Evolutionary conservation across 768 basidiomycete species (phyloP).

Genomic region (Wakefieldia striispora): DNA sequence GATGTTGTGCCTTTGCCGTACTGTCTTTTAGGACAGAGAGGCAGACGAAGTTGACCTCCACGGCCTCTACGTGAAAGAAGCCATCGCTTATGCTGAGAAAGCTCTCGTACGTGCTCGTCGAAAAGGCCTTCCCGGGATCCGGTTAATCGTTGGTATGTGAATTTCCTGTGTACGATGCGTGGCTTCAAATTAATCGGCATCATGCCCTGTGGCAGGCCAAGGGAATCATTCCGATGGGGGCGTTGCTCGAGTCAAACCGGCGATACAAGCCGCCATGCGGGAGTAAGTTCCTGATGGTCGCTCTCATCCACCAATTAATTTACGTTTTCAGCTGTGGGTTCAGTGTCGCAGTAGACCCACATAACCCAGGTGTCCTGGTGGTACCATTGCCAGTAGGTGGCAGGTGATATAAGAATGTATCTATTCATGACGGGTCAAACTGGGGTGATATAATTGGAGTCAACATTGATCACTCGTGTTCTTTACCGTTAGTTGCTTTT

Average conservation of each 20-base stretch:
- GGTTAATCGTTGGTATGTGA: slow-evolving; percentile 79
- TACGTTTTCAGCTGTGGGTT: slow-evolving; percentile 57
- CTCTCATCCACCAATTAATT: not conserved
- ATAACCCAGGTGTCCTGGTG: slow-evolving; percentile 81
- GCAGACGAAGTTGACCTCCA: slow-evolving; percentile 84
- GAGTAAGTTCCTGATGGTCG: slow-evolving; percentile 44
- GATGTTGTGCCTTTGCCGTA: not conserved
- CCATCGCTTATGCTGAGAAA: slow-evolving; percentile 67
- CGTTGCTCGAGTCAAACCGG: slow-evolving; percentile 83
- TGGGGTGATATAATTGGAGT: not conserved
- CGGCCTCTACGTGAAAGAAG: slow-evolving; percentile 91
- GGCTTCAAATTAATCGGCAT: not conserved
- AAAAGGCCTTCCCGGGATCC: slow-evolving; percentile 59
- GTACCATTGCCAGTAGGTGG: slow-evolving; percentile 41
- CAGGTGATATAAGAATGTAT: not conserved
- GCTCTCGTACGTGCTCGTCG: slow-evolving; percentile 65
- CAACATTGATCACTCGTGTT: not conserved
- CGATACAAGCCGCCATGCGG: slow-evolving; percentile 78
- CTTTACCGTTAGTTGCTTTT: not conserved
- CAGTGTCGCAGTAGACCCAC: slow-evolving; percentile 69
- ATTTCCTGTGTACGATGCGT: not conserved
- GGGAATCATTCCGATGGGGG: slow-evolving; percentile 82
- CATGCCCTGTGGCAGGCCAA: slow-evolving; percentile 52
- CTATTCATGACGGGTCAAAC: not conserved
- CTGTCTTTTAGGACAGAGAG: slow-evolving; percentile 47